phyloP scores from a whole-genome alignment of 768 basidiomycete genomes.

The Phanerochaete sordida region DNA sequence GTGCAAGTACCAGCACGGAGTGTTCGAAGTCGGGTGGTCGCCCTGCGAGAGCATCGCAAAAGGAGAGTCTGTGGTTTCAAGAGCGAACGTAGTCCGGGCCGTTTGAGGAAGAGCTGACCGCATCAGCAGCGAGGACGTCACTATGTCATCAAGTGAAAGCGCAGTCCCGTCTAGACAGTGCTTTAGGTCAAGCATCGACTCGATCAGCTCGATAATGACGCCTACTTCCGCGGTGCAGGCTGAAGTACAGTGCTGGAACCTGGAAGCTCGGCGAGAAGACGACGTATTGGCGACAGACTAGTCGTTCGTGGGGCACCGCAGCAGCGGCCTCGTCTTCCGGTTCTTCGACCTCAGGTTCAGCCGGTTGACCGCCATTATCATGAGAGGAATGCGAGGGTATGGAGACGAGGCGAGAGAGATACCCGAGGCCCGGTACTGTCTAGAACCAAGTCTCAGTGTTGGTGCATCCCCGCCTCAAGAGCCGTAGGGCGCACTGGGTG shows the following conservation, averaged over 20 bases:
- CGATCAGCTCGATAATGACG: constrained; percentile 22
- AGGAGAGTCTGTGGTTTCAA: constrained; percentile 45
- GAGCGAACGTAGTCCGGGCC: constrained; percentile 48
- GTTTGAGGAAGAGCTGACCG: constrained; percentile 39
- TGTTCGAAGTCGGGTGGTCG: constrained; percentile 77
- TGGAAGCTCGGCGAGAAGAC: constrained; percentile 76
- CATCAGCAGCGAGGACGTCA: constrained; percentile 60
- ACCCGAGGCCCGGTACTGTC: constrained; percentile 28
- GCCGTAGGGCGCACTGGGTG: constrained; percentile 44
- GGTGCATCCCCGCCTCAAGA: neutral
- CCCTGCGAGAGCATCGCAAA: constrained; percentile 84
- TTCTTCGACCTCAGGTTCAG: constrained; percentile 2
- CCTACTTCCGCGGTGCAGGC: constrained; percentile 64
- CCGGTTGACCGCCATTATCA: constrained; percentile 3
- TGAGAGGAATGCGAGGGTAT: neutral
- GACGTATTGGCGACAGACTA: constrained; percentile 61
- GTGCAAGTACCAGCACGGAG: constrained; percentile 82
- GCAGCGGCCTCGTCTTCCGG: constrained; percentile 10
- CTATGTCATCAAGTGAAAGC: constrained; percentile 51
- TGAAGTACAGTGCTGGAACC: constrained; percentile 85
- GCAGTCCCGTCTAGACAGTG: constrained; percentile 58
- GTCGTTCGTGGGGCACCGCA: constrained; percentile 17
- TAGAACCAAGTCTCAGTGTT: constrained; percentile 13
- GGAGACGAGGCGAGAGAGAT: constrained; percentile 24
- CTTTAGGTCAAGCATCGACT: constrained; percentile 13